A percentile compares a stretch with the other conserved stretches of the same genome.
phyloP scores from a whole-genome alignment of 2,329 filamentous ascomycete genomes.

The Curvularia sp. region DNA sequence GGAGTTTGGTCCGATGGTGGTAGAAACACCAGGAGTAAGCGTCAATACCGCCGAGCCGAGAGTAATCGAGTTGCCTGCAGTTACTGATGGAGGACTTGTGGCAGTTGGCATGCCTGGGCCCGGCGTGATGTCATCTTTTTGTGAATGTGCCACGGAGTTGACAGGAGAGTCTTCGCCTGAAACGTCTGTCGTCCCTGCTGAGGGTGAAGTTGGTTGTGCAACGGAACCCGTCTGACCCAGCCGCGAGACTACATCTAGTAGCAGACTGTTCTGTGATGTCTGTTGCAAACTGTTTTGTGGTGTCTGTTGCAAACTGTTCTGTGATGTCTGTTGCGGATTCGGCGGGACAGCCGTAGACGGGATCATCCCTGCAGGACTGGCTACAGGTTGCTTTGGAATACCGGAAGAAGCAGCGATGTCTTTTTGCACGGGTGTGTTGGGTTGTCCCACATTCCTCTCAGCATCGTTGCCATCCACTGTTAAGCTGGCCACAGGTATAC shows the following conservation, averaged over 20 bases:
- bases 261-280: conserved; percentile 20
- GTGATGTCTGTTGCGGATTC: conserved; percentile 10
- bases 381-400: not conserved
- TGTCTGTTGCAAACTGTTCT: conserved; percentile 14
- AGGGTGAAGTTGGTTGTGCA: conserved; percentile 14
- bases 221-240: conserved; percentile 20
- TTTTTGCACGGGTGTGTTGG: not conserved
- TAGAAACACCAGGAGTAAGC: conserved; percentile 39
- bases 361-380: not conserved
- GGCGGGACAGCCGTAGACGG: not conserved
- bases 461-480: not conserved
- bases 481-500: not conserved
- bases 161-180: not conserved
- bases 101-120: not conserved
- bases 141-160: not conserved
- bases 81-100: conserved; percentile 11
- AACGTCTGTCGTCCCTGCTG: conserved; percentile 2
- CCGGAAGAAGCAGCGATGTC: not conserved
- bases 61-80: conserved; percentile 21
- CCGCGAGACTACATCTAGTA: conserved; percentile 27
- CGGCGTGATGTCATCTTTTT: not conserved
- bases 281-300: not conserved
- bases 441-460: not conserved
- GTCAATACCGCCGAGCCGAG: conserved; percentile 30
- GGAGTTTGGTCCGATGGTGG: conserved; percentile 25